Percentiles rank a stretch among this genome's conserved stretches.
phyloP scores from a whole-genome alignment of 805 yeast genomes.

The Saccharomycopsis sp. region DNA sequence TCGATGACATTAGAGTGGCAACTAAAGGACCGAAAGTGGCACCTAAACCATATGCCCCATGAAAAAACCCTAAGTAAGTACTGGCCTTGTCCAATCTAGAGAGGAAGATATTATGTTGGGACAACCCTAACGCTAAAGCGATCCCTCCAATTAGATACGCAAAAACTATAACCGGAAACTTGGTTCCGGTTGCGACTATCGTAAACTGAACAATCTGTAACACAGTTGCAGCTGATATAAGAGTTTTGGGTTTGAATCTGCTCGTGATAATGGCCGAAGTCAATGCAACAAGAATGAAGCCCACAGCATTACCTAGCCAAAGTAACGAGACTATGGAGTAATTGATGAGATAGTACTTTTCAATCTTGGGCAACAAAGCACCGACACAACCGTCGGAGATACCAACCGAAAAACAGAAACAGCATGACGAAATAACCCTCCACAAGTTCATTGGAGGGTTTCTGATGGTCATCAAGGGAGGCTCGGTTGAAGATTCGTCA shows the following conservation, averaged over 20 bases:
- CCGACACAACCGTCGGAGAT: constrained; percentile 54
- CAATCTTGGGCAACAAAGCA: constrained; percentile 50
- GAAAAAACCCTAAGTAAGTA: constrained; percentile 45
- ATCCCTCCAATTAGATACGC: constrained; percentile 54
- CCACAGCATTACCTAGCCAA: constrained; percentile 54
- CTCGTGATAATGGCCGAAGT: constrained; percentile 39
- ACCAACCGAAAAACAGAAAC: constrained; percentile 39
- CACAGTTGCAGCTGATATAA: constrained; percentile 35
- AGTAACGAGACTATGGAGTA: constrained; percentile 51
- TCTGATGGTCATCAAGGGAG: constrained; percentile 31
- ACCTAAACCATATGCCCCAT: constrained; percentile 59
- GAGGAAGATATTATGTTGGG: constrained; percentile 48
- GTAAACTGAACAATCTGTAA: constrained; percentile 37
- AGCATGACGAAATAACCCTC: constrained; percentile 35
- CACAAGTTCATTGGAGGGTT: constrained; percentile 39
- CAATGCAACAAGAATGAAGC: constrained; percentile 45
- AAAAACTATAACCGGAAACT: constrained; percentile 41
- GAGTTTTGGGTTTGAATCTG: constrained; percentile 35
- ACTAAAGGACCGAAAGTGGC: constrained; percentile 56
- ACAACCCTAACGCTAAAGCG: constrained; percentile 43
- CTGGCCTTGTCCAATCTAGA: constrained; percentile 42
- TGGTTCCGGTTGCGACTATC: constrained; percentile 41
- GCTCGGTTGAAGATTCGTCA: constrained; percentile 16
- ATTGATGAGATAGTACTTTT: constrained; percentile 38
- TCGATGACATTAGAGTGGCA: constrained; percentile 46